Evolutionary conservation across 2,329 filamentous ascomycete species (phyloP), one percentile per base, ranked within the genome.

Genomic region (Fusarium xyrophilum): DNA sequence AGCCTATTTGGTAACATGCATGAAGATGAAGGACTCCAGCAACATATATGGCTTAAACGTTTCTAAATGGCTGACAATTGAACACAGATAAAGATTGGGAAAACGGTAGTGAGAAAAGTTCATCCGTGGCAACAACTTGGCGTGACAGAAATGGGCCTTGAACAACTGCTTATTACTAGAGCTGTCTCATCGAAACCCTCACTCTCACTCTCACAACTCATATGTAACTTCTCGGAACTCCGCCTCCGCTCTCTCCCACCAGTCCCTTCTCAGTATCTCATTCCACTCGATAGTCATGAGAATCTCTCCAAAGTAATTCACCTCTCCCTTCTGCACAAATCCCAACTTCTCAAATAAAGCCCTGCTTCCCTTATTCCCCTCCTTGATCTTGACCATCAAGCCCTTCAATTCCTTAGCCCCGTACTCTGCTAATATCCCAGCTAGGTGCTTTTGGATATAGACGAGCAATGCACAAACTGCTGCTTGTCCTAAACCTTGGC

Each of bases 401-500:
- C 71, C 69, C 17, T 56, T 71, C n/a, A 79, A 46, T 15, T 58
- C 52, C 0, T 63, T 54, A 2, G 36, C 74, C 3, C 65, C 21
- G 73, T 83, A 82, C 74, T 85, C 82, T 4, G 42, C 70, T 55
- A 93, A 63, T 11, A 97, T 87, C 0, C 70, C 77, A 0, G 73
- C 70, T 27, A 86, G 76, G 55, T 91, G 82, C 2, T 75, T 75
- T 7, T 82, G 69, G 9, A 97, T 82, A 74, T 93, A 98, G 46
- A 82, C 78, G 51, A 97, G 74, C 58, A 98, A 91, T 0, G 87
- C 80, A 5, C 88, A 75, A 2, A 97, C 82, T 0, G 91, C 87
- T 0, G 86, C 85, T 8, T 83, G 81, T 0, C 93, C 93, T 10
- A 88, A 81, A 0, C 93, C 93, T 11, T 82, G 81, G 0, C 90